Percentiles rank a stretch among this genome's conserved stretches.
phyloP scores from a whole-genome alignment of 2,329 filamentous ascomycete genomes.

The Tricladium varicosporioides region DNA sequence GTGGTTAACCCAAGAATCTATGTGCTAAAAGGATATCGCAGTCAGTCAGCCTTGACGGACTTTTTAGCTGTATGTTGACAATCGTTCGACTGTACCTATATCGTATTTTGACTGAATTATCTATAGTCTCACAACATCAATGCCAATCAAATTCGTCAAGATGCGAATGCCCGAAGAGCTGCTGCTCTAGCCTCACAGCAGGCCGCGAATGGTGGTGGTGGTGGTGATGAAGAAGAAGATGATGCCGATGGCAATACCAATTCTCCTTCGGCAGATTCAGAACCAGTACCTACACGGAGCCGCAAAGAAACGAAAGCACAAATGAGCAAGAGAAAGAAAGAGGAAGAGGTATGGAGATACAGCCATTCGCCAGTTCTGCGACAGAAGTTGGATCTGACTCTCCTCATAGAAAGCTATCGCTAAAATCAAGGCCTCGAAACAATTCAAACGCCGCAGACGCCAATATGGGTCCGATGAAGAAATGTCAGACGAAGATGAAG shows the following conservation, averaged over 20 bases:
- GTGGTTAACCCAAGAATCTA: not conserved
- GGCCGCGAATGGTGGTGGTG: constrained; percentile 38
- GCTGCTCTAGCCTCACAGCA: constrained; percentile 37
- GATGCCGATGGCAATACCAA: constrained; percentile 33
- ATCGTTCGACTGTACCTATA: not conserved
- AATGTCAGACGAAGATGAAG: constrained; percentile 45
- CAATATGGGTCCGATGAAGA: constrained; percentile 43
- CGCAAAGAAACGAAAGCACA: constrained; percentile 30
- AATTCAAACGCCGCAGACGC: constrained; percentile 49
- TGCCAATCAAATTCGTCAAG: constrained; percentile 50
- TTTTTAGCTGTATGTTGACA: constrained; percentile 57
- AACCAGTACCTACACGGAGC: constrained; percentile 29
- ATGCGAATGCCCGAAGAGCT: constrained; percentile 46
- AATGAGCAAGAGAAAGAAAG: constrained; percentile 33
- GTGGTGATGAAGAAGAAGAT: not conserved
- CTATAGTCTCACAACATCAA: constrained; percentile 71
- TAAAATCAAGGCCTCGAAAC: constrained; percentile 62
- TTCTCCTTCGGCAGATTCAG: constrained; percentile 21
- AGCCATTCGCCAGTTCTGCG: constrained; percentile 15
- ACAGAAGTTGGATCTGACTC: constrained; percentile 6
- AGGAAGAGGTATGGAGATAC: constrained; percentile 40
- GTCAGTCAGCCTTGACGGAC: constrained; percentile 65
- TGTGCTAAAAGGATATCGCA: constrained; percentile 23
- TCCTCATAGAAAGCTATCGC: constrained; percentile 47
- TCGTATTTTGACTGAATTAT: constrained; percentile 40